Evolutionary conservation across 2,329 filamentous ascomycete genomes (phyloP).

Genomic region (Trichoderma pleuroti): DNA sequence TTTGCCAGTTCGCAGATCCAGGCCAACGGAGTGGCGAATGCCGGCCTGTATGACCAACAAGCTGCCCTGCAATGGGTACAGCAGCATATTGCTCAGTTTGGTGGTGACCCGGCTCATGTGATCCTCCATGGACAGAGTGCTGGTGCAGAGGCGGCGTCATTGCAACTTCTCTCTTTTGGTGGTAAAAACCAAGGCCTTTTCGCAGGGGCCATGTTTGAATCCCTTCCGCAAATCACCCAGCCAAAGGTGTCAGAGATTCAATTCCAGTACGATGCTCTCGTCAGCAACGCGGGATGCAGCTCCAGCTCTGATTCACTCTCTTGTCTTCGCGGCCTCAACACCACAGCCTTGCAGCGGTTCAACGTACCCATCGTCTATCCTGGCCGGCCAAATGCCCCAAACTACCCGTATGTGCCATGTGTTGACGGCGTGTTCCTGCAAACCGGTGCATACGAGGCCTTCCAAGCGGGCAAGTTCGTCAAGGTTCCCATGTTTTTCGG

Average conservation of each 20-base stretch:
- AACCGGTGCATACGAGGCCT: slow-evolving; percentile 48
- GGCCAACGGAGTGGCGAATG: slow-evolving; percentile 20
- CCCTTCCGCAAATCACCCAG: slow-evolving; percentile 49
- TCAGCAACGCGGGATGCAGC: slow-evolving; percentile 12
- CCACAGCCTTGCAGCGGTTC: slow-evolving; percentile 39
- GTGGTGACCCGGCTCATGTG: slow-evolving; percentile 48
- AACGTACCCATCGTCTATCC: slow-evolving; percentile 40
- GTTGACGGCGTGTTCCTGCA: slow-evolving; percentile 51
- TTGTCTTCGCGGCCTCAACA: slow-evolving; percentile 44
- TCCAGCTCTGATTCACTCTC: slow-evolving; percentile 37
- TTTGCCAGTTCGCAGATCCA: slow-evolving; percentile 23
- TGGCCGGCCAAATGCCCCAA: slow-evolving; percentile 32
- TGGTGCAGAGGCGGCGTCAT: slow-evolving; percentile 60
- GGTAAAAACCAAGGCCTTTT: slow-evolving; percentile 49
- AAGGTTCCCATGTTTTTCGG: slow-evolving; percentile 51
- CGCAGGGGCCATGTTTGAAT: slow-evolving; percentile 48
- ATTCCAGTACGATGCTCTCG: slow-evolving; percentile 12
- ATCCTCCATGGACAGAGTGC: slow-evolving; percentile 66
- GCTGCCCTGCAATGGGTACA: slow-evolving; percentile 22
- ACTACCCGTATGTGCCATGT: slow-evolving; percentile 53
- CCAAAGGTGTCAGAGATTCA: slow-evolving; percentile 31
- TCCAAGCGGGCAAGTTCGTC: slow-evolving; percentile 48
- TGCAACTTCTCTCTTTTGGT: slow-evolving; percentile 57
- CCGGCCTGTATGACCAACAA: slow-evolving; percentile 43
- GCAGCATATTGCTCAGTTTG: slow-evolving; percentile 21